Evolutionary conservation across 2,329 filamentous ascomycete genomes (phyloP).

Genomic region (Microsporum ferrugineum): DNA sequence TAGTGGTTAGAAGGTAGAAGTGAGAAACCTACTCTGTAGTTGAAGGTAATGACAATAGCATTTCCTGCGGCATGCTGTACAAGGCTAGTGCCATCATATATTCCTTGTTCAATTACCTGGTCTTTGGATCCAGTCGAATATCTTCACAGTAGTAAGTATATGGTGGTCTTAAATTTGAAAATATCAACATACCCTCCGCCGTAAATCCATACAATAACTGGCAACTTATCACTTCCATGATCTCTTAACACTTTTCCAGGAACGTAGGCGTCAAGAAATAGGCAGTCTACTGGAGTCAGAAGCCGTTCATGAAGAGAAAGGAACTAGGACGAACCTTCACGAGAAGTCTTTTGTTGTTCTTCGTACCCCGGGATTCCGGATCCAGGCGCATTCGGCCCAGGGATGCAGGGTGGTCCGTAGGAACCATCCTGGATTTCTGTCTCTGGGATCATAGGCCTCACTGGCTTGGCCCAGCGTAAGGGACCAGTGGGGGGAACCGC

Average conservation of each 20-base stretch:
- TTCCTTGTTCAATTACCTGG: background rate
- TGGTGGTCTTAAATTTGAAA: background rate
- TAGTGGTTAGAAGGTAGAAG: conserved; percentile 40
- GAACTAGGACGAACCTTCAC: background rate
- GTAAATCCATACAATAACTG: conserved; percentile 1
- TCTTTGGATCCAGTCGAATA: background rate
- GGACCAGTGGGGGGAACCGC: conserved; percentile 34
- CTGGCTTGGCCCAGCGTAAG: conserved; percentile 33
- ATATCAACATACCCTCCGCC: background rate
- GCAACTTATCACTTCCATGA: background rate
- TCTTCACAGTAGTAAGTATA: background rate
- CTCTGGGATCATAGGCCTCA: conserved; percentile 23
- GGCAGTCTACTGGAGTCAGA: conserved; percentile 35
- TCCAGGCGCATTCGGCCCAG: conserved; percentile 22
- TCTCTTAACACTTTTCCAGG: conserved; percentile 26
- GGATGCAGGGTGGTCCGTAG: conserved; percentile 24
- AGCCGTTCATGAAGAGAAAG: background rate
- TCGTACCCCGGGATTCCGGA: background rate
- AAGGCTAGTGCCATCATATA: conserved; percentile 1
- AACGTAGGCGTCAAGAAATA: conserved; percentile 42
- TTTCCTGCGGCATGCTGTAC: background rate
- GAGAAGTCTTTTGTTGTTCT: background rate
- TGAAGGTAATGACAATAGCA: background rate
- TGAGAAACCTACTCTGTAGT: background rate
- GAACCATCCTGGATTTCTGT: conserved; percentile 23